Base-by-base conservation (phyloP, 257 asterid genomes). In the Agastache rugosa region DNA sequence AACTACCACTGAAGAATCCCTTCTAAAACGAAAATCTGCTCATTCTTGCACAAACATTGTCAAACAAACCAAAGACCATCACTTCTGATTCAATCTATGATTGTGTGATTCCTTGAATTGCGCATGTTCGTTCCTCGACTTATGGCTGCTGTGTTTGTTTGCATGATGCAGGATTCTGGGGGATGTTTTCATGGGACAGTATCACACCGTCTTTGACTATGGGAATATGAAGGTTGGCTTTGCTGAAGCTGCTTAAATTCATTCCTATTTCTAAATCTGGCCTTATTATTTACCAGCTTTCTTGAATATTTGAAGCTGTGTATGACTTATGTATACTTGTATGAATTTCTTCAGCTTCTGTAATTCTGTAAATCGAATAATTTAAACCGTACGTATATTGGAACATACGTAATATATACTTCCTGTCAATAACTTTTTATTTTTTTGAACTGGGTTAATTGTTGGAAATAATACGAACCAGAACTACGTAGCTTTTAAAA, bases 151-250 rank as follows among this genome's bases (percentile, higher is more conserved):
- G 51, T 62, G 58, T 61, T 50, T n/a, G 19, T 50, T 5, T 61
- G 31, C 12, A 39, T 53, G 62, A 62, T 83, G 73, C 91, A 91
- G 97, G 97, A 85, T 91, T 63, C 76, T 91, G 75, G 97, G 97
- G 20, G 96, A 91, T 75, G 89, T 91, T 80, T 91, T 91, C 80
- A 89, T 89, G 95, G 96, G 96, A 3, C 86, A 54, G 34, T 91
- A 88, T 72, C 96, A 91, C 80, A 89, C 93, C 0, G 93, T 91
- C 73, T 91, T 91, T 29, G 97, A 91, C 67, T 90, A 80, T 23
- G 97, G 88, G 41, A 84, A 91, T 9, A 20, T 80, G 88, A 82
- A 79, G 78, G 88, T 91, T 61, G 97, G 95, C n/a, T 91, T 90
- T 53, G 93, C 97, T 14, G 89, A 87, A 81, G 92, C 93, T 73